Evolutionary conservation across 2,329 filamentous ascomycete genomes (phyloP), one percentile per base, ranked within the genome.

Genomic region (Penicillium paneum): DNA sequence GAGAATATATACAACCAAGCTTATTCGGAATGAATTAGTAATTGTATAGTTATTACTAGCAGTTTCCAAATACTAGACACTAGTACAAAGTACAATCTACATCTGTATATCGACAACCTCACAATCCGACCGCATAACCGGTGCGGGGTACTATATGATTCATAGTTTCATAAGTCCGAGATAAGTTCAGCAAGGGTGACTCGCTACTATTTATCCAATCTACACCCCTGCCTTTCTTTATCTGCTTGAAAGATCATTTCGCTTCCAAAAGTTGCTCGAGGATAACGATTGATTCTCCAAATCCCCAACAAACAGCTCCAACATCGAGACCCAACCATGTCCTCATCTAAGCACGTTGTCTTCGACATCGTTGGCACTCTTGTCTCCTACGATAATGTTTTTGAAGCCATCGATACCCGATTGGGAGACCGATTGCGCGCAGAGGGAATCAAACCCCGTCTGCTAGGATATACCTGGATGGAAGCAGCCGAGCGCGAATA

Each of bases 401-500:
- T 71, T 61, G 58, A 67, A 21, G 65, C 69, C 39, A 71, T 79
- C 43, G 67, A 74, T 28, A 47, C 63, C 38, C 67, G 65, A 15
- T 67, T 79, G 10, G 76, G 76, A 39, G 50, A 67, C 21, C 67
- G 67, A 24, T 70, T 79, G 2, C 62, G 62, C 31, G 51, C 60
- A 17, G 56, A 73, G 28, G 65, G 58, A 24, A 71, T 79, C 52
- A 70, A 68, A 5, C 63, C 75, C 0, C 66, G 65, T 12, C 64
- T 73, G 5, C 72, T 79, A 10, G 76, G 72, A 13, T 75, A 68
- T 45, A 66, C 72, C 5, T 79, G 74, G 76, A 72, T 76, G 58
- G 73, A 74, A 43, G 67, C 67, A 4, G 70, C 74, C 4, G 77
- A 79, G 52, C 68, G 72, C 5, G 75, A 79, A 56, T 79, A 75